Base-by-base conservation (phyloP, 139 green algal species). In the Pseudopediastrum boryanum region DNA sequence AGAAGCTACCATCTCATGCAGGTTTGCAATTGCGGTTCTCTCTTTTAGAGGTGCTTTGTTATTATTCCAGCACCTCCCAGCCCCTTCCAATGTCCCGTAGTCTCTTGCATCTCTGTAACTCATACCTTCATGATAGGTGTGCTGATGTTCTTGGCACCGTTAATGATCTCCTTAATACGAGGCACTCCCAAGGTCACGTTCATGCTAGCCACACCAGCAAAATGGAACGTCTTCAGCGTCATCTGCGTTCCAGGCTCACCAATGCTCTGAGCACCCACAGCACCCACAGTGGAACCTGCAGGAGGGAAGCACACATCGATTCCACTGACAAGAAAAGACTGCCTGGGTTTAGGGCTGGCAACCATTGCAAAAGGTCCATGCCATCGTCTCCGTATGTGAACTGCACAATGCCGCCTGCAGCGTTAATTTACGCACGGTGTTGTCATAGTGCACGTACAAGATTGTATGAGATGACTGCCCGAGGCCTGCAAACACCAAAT, bases 91-190 rank as follows among this genome's bases (percentile, higher is more conserved):
- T n/a, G n/a, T n/a, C n/a, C n/a, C n/a, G n/a, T n/a, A n/a, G n/a
- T n/a, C n/a, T n/a, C n/a, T n/a, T n/a, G n/a, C n/a, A n/a, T n/a
- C n/a, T n/a, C n/a, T n/a, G n/a, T n/a, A n/a, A n/a, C n/a, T 13
- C 63, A 0, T 43, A 97, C 96, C 43, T 88, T 88, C 73, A 99
- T 98, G 85, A 99, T 95, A 35, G 96, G 96, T 7, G 96, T 99
- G 85, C 78, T 90, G 71, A 99, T 99, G 78, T 91, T 96, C 72
- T 95, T 96, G 33, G 92, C 86, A 1, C 92, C 96, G 85, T 99
- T 99, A 87, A 99, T 98, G 87, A 99, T 99, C 88, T 99, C 96
- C 89, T 99, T 99, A 84, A 99, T 98, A 73, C 96, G 93, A 1
- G 96, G 96, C 74, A 99, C 96, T 27, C 96, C 96, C 73, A 88